Conservation (phyloP, 1,139 yeast species). For the Kluyveromyces sp. region DNA sequence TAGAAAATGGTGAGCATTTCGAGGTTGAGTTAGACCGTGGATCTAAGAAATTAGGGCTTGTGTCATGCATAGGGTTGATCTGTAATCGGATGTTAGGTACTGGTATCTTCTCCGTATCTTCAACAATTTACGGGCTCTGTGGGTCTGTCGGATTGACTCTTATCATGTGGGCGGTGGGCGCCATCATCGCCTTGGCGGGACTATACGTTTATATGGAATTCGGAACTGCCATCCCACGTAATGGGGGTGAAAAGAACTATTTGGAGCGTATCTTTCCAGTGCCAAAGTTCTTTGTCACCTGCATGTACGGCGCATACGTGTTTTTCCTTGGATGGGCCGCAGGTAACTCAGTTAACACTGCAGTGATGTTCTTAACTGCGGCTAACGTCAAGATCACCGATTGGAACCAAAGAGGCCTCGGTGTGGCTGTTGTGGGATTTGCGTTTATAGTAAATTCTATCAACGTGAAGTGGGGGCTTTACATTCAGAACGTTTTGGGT, state of each 20-base stretch:
- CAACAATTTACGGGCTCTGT: conserved; percentile 55
- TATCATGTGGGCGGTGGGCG: conserved; percentile 72
- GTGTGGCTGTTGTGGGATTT: conserved; percentile 66
- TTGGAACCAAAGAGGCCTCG: conserved; percentile 74
- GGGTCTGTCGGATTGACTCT: conserved; percentile 75
- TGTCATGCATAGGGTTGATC: conserved; percentile 63
- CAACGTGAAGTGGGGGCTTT: conserved; percentile 58
- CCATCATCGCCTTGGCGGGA: conserved; percentile 67
- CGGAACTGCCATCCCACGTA: conserved; percentile 76
- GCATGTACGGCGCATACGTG: conserved; percentile 70
- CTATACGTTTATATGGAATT: conserved; percentile 74
- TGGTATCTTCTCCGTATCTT: conserved; percentile 79
- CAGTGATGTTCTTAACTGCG: conserved; percentile 47
- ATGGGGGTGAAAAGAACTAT: conserved; percentile 86
- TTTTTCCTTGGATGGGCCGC: conserved; percentile 83
- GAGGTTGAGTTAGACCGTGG: conserved; percentile 43
- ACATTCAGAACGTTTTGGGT: conserved; percentile 63
- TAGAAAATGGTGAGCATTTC: conserved; percentile 28
- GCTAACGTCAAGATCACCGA: conserved; percentile 61
- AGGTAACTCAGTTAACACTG: conserved; percentile 39
- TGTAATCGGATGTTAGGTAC: conserved; percentile 82
- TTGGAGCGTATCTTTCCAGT: conserved; percentile 62
- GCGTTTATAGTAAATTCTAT: conserved; percentile 60
- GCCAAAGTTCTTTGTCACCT: conserved; percentile 64
- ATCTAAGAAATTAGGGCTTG: conserved; percentile 51